Percentiles rank a stretch among this genome's conserved stretches.
Evolutionary conservation across 73 alveolate species (phyloP).

Genomic region (Paramecium tetraurelia): DNA sequence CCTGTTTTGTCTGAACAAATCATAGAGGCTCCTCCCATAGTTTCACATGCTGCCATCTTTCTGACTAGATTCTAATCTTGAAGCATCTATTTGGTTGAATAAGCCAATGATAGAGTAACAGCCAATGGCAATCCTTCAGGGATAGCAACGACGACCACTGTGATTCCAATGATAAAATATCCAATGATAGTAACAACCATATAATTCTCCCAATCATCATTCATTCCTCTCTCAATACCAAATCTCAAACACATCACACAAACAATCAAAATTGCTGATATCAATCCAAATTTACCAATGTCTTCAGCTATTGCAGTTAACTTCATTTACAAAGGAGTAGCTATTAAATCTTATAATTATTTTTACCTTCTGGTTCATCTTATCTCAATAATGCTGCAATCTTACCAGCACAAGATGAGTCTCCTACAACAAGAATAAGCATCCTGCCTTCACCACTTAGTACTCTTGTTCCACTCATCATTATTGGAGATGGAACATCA

Average conservation of each 20-base stretch:
- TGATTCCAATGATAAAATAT: constrained; percentile 76
- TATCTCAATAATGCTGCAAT: constrained; percentile 58
- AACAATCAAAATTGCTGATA: constrained; percentile 83
- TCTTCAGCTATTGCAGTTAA: constrained; percentile 91
- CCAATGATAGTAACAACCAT: constrained; percentile 68
- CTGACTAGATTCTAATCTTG: constrained; percentile 80
- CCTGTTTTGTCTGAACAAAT: constrained; percentile 96
- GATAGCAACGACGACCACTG: constrained; percentile 87
- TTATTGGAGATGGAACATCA: constrained; percentile 80
- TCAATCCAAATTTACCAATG: constrained; percentile 89
- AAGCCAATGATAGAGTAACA: constrained; percentile 84
- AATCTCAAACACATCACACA: constrained; percentile 74
- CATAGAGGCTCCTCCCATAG: constrained; percentile 93
- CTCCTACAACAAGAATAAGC: constrained; percentile 61
- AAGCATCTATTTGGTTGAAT: constrained; percentile 86
- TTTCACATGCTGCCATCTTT: constrained; percentile 90
- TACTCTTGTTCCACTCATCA: constrained; percentile 78
- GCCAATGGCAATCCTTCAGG: constrained; percentile 97
- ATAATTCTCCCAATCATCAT: constrained; percentile 66
- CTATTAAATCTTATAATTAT: constrained; percentile 52
- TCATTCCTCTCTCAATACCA: constrained; percentile 69
- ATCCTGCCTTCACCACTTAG: constrained; percentile 63
- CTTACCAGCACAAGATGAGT: constrained; percentile 56
- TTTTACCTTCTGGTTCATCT: constrained; percentile 64
- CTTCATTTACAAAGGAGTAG: constrained; percentile 94